Evolutionary conservation across 1,139 yeast genomes (phyloP).

Genomic region (Hyphopichia fennica): DNA sequence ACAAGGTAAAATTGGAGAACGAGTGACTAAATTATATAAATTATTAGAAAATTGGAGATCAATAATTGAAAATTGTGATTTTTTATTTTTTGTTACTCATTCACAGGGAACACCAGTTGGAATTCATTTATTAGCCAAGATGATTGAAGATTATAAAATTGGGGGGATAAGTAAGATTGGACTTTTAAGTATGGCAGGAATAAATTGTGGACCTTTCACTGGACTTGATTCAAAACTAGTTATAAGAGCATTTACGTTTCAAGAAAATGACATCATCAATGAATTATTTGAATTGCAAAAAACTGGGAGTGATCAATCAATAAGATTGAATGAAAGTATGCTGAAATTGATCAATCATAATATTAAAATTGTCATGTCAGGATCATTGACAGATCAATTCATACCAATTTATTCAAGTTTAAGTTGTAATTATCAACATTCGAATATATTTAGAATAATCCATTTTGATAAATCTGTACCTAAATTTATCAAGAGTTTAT

Average conservation of each 20-base stretch:
- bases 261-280: conserved; percentile 48
- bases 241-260: conserved; percentile 43
- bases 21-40: conserved; percentile 34
- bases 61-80: conserved; percentile 37
- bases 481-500: conserved; percentile 27
- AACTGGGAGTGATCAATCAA: conserved; percentile 31
- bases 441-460: conserved; percentile 51
- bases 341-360: conserved; percentile 32
- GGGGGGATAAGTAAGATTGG: conserved; percentile 30
- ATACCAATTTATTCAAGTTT: conserved; percentile 47
- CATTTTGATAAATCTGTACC: conserved; percentile 28
- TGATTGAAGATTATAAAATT: conserved; percentile 16
- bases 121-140: conserved; percentile 37
- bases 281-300: conserved; percentile 51
- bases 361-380: conserved; percentile 52
- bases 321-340: conserved; percentile 31
- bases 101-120: conserved; percentile 49
- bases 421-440: conserved; percentile 46
- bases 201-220: conserved; percentile 42
- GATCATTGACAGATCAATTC: conserved; percentile 46
- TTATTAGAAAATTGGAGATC: conserved; percentile 47
- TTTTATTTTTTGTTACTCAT: conserved; percentile 44
- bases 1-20: conserved; percentile 44
- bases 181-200: conserved; percentile 47
- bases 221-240: conserved; percentile 48